Conservation (phyloP, 1,139 yeast genomes). For the Kodamaea anthophila region DNA sequence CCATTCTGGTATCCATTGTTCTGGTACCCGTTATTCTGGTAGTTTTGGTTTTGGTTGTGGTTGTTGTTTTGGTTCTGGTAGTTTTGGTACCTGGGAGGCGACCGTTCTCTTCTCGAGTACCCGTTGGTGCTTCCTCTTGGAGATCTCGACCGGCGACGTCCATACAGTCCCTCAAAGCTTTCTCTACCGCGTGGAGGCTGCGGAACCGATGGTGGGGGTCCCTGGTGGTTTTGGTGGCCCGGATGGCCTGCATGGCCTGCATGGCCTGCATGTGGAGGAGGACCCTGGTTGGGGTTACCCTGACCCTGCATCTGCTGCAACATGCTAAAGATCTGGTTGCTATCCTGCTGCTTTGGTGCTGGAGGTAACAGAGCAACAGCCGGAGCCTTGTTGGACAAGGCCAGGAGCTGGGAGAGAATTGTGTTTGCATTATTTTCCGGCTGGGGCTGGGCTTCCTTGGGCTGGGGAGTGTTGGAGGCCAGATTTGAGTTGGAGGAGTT, state of each 20-base stretch:
- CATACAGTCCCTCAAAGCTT: slow-evolving; percentile 20
- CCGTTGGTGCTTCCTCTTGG: slow-evolving; percentile 28
- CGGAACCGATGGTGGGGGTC: slow-evolving; percentile 8
- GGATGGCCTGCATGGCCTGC: slow-evolving; percentile 8
- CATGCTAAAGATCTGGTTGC: slow-evolving; percentile 35
- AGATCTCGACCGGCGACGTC: slow-evolving; percentile 55
- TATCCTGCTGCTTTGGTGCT: slow-evolving; percentile 13
- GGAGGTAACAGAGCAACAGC: slow-evolving; percentile 11
- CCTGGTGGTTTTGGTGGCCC: too few relatives aligned
- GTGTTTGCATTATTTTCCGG: slow-evolving; percentile 27
- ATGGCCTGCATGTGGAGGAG: slow-evolving; percentile 5
- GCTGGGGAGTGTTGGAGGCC: slow-evolving; percentile 23
- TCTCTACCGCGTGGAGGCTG: slow-evolving; percentile 8
- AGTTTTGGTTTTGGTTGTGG: slow-evolving; percentile 3
- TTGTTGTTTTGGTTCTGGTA: slow-evolving; percentile 10
- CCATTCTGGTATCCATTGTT: slow-evolving; percentile 6
- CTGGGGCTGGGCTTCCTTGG: slow-evolving; percentile 18
- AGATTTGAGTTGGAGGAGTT: slow-evolving; percentile 16
- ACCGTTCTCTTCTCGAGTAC: slow-evolving; percentile 23
- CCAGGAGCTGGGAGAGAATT: slow-evolving; percentile 41
- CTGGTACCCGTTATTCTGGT: slow-evolving; percentile 1
- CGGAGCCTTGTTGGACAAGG: slow-evolving; percentile 26
- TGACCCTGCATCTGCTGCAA: slow-evolving; percentile 37
- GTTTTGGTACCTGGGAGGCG: slow-evolving; percentile 28
- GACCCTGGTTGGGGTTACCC: slow-evolving; percentile 7